Evolutionary conservation across 2,329 filamentous ascomycete species (phyloP).

Genomic region (Epichloe uncinata): DNA sequence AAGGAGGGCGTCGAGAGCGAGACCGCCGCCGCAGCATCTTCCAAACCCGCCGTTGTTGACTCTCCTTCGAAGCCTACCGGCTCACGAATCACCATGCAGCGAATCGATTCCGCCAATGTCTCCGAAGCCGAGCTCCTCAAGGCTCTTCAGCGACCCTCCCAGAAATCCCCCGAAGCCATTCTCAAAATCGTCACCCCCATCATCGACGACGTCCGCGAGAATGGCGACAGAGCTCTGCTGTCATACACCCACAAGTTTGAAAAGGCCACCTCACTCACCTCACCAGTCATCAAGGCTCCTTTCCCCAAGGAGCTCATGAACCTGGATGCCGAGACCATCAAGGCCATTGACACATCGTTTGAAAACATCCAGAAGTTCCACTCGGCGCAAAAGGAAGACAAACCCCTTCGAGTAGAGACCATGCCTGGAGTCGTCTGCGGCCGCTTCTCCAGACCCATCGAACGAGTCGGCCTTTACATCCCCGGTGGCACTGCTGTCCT

Average conservation of each 20-base stretch:
- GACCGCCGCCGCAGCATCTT: slow-evolving; percentile 19
- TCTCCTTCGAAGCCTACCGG: slow-evolving; percentile 23
- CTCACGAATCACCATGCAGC: slow-evolving; percentile 66
- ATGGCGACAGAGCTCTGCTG: slow-evolving; percentile 78
- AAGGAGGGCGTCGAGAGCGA: slow-evolving; percentile 55
- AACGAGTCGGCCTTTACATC: slow-evolving; percentile 91
- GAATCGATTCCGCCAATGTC: slow-evolving; percentile 56
- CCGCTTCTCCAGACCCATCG: slow-evolving; percentile 83
- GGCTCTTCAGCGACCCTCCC: slow-evolving; percentile 75
- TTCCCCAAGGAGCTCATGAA: slow-evolving; percentile 81
- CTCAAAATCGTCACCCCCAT: slow-evolving; percentile 86
- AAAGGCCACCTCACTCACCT: slow-evolving; percentile 80
- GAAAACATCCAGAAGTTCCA: slow-evolving; percentile 95
- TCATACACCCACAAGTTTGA: slow-evolving; percentile 97
- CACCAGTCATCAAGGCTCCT: slow-evolving; percentile 78
- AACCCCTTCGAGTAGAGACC: slow-evolving; percentile 76
- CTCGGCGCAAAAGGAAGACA: slow-evolving; percentile 74
- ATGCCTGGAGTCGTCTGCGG: slow-evolving; percentile 97
- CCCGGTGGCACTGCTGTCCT: slow-evolving; percentile 95
- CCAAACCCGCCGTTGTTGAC: slow-evolving; percentile 19
- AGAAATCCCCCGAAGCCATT: slow-evolving; percentile 93
- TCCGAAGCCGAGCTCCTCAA: slow-evolving; percentile 53
- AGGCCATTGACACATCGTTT: slow-evolving; percentile 87
- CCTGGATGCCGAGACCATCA: slow-evolving; percentile 66
- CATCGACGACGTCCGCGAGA: slow-evolving; percentile 69